Conservation (phyloP, 2,329 filamentous ascomycete species). For the Exophiala spinifera region DNA sequence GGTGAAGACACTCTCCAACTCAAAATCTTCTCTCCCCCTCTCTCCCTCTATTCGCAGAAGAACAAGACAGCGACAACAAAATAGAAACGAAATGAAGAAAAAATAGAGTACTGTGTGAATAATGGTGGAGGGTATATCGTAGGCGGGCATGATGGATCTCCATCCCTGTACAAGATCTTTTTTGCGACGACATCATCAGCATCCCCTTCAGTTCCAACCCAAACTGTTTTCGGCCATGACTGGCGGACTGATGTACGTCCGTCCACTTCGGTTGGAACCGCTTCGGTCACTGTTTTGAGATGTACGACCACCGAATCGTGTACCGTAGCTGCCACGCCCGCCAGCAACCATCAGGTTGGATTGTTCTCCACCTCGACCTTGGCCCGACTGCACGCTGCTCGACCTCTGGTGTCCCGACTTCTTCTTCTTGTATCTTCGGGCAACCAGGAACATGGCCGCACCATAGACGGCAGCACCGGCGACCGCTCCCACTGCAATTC, state of each 20-base stretch:
- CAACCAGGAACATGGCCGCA: slow-evolving; percentile 90
- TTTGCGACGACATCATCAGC: background rate
- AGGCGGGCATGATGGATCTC: slow-evolving; percentile 18
- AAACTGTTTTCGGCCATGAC: slow-evolving; percentile 92
- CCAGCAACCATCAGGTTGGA: slow-evolving; percentile 42
- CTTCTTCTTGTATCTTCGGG: slow-evolving; percentile 85
- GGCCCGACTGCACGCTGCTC: slow-evolving; percentile 64
- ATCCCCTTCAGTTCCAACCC: slow-evolving; percentile 78
- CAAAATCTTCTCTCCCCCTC: background rate
- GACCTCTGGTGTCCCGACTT: slow-evolving; percentile 72
- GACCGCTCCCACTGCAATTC: slow-evolving; percentile 73
- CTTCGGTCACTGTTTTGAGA: slow-evolving; percentile 67
- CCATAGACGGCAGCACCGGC: slow-evolving; percentile 82
- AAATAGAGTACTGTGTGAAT: slow-evolving; percentile 12
- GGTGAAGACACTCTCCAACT: background rate
- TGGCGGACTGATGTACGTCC: slow-evolving; percentile 78
- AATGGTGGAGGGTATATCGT: slow-evolving; percentile 12
- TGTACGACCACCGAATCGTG: slow-evolving; percentile 40
- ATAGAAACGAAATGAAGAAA: slow-evolving; percentile 2
- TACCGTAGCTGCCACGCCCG: slow-evolving; percentile 53
- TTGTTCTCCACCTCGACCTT: slow-evolving; percentile 44
- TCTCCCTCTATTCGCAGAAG: background rate
- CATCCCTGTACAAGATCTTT: slow-evolving; percentile 16
- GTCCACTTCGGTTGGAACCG: slow-evolving; percentile 49
- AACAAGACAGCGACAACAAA: background rate